Conservation (phyloP, 768 basidiomycete species). For the Lactarius vividus region DNA sequence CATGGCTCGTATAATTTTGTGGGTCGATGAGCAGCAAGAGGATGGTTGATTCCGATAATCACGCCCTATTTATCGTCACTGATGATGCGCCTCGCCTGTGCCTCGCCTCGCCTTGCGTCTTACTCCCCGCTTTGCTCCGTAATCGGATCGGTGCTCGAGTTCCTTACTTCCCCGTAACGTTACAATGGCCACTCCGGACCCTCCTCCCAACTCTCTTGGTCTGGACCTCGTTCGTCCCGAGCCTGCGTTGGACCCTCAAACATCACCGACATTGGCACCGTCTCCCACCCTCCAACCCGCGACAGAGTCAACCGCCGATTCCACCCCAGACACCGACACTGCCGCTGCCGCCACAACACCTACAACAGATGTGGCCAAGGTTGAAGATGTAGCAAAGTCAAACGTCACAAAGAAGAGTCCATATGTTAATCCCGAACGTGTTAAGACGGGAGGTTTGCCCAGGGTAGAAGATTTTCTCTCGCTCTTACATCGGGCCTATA, state of each 20-base stretch:
- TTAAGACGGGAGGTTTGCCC: conserved; percentile 76
- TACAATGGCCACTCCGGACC: conserved; percentile 33
- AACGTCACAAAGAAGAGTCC: conserved; percentile 52
- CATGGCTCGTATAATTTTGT: conserved; percentile 48
- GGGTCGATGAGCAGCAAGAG: conserved; percentile 15
- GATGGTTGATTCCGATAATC: conserved; percentile 1
- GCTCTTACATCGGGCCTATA: conserved; percentile 1
- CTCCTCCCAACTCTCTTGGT: conserved; percentile 62
- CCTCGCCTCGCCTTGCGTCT: conserved; percentile 4
- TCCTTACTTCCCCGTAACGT: conserved; percentile 21
- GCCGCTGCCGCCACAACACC: conserved; percentile 9
- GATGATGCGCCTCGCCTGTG: conserved; percentile 3
- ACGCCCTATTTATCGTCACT: conserved; percentile 11
- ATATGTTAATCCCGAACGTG: conserved; percentile 80
- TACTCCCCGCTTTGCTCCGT: conserved; percentile 17
- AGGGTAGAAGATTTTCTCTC: conserved; percentile 47
- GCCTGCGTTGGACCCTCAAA: conserved; percentile 33
- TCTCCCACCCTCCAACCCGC: conserved; percentile 19
- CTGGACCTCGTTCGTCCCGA: conserved; percentile 58
- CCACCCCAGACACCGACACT: conserved; percentile 3
- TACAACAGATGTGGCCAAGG: conserved; percentile 19
- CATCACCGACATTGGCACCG: conserved; percentile 16
- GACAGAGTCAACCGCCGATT: background rate
- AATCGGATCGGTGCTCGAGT: conserved; percentile 16
- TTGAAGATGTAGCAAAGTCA: conserved; percentile 30